These are phyloP conservation scores for Tilletia walkeri DNA, from an alignment of 1,284 basidiomycete species.

Conservation along the genomic window DNA sequence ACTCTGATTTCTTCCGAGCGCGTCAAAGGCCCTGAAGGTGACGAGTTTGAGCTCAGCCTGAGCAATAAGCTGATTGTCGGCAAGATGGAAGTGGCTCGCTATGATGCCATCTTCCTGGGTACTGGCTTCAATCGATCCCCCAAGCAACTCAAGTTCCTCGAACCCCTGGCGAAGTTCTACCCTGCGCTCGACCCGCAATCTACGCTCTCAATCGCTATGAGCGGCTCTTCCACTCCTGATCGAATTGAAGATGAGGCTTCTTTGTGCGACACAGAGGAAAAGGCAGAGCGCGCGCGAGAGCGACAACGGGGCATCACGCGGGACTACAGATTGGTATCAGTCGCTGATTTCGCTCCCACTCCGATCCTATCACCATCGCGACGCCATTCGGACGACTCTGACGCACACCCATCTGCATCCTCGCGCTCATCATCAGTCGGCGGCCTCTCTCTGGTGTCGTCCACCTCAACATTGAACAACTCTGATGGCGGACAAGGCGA, in stretches of 20 bases:
- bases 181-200: constrained; percentile 36
- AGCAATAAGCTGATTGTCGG: not conserved
- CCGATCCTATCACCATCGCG: not conserved
- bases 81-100: constrained; percentile 21
- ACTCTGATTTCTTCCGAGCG: constrained; percentile 27
- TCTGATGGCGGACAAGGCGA: not conserved
- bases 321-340: constrained; percentile 49
- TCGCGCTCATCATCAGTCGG: constrained; percentile 14
- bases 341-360: constrained; percentile 17
- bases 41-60: constrained; percentile 16
- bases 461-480: constrained; percentile 8
- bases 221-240: constrained; percentile 16
- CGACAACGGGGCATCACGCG: constrained; percentile 48
- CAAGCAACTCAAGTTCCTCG: constrained; percentile 35
- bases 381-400: not conserved
- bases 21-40: constrained; percentile 20
- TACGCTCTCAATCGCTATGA: not conserved
- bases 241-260: constrained; percentile 32
- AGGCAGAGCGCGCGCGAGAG: constrained; percentile 38
- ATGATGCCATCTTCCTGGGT: constrained; percentile 51
- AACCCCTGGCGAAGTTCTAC: constrained; percentile 37
- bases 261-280: constrained; percentile 14
- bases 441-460: constrained; percentile 6
- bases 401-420: not conserved
- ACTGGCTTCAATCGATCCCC: constrained; percentile 48